Percentiles rank a stretch among this genome's conserved stretches.
Evolutionary conservation across 306 rosid species (phyloP).

Genomic region (Gillenia trifoliata): DNA sequence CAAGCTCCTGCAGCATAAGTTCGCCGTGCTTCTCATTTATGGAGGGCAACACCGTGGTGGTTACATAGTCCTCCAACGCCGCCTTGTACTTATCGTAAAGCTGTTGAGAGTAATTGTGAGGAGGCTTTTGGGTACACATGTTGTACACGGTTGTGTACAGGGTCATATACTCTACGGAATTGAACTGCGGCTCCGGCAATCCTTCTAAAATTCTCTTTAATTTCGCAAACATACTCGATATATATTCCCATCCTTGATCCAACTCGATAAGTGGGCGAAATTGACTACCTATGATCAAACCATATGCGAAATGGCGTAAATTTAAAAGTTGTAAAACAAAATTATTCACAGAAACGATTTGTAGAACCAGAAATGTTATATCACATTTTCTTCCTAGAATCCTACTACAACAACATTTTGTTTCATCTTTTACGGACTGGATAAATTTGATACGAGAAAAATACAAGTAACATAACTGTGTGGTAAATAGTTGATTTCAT

Average conservation of each 20-base stretch:
- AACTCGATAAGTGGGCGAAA: background rate
- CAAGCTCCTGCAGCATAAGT: slow-evolving; percentile 63
- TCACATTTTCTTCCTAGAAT: background rate
- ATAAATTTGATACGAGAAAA: background rate
- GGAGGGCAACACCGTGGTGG: slow-evolving; percentile 42
- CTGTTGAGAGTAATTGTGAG: slow-evolving; percentile 33
- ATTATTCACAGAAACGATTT: background rate
- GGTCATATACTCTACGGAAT: slow-evolving; percentile 6
- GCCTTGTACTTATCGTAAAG: slow-evolving; percentile 39
- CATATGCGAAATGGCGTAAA: background rate
- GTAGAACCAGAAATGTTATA: background rate
- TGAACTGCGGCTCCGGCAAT: slow-evolving; percentile 6
- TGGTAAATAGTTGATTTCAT: background rate
- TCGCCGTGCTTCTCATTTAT: slow-evolving; percentile 54
- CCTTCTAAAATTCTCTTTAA: slow-evolving; percentile 15
- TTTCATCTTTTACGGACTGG: background rate
- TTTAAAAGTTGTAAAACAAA: background rate
- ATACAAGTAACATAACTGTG: background rate
- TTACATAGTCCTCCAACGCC: slow-evolving; percentile 32
- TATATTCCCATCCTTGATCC: slow-evolving; percentile 21
- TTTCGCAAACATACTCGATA: background rate
- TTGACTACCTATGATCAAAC: background rate
- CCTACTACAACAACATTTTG: no score
- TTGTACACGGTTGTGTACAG: slow-evolving; percentile 36
- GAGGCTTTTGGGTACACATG: slow-evolving; percentile 51